phyloP scores from a whole-genome alignment of 768 basidiomycete species.

The Plicaturopsis crispa region DNA sequence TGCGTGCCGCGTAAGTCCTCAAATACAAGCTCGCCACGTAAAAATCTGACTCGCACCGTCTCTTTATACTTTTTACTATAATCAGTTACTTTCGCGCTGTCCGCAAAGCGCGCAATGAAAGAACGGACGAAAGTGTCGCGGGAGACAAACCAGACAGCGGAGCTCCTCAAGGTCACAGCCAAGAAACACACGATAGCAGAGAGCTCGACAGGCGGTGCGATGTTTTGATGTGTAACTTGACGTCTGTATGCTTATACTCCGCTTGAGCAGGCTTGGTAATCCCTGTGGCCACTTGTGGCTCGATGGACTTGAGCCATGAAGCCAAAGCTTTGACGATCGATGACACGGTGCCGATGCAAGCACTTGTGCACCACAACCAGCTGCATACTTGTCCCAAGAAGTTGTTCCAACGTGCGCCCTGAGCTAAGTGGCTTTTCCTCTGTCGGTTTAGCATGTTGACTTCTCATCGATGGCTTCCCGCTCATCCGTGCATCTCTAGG shows the following conservation, averaged over 20 bases:
- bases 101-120: conserved; percentile 56
- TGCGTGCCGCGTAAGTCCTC: conserved; percentile 42
- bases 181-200: conserved; percentile 58
- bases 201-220: conserved; percentile 56
- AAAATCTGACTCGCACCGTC: conserved; percentile 3
- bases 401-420: too few species aligned
- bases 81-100: conserved; percentile 61
- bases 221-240: conserved; percentile 2
- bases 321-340: conserved; percentile 55
- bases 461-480: conserved; percentile 7
- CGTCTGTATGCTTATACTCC: conserved; percentile 10
- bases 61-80: neutral
- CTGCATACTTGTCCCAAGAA: conserved; percentile 63
- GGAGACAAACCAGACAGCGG: conserved; percentile 55
- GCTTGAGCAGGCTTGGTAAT: conserved; percentile 60
- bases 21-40: conserved; percentile 4
- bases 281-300: conserved; percentile 66
- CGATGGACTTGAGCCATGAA: conserved; percentile 39
- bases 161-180: conserved; percentile 62
- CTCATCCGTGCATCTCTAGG: conserved; percentile 27
- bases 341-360: conserved; percentile 77
- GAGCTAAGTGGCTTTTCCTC: conserved; percentile 45
- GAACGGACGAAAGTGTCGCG: conserved; percentile 51
- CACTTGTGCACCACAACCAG: conserved; percentile 72
- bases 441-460: conserved; percentile 6